These are phyloP conservation scores for Firmiana major DNA, from an alignment of 345 rosid species.

Conservation along the genomic window DNA sequence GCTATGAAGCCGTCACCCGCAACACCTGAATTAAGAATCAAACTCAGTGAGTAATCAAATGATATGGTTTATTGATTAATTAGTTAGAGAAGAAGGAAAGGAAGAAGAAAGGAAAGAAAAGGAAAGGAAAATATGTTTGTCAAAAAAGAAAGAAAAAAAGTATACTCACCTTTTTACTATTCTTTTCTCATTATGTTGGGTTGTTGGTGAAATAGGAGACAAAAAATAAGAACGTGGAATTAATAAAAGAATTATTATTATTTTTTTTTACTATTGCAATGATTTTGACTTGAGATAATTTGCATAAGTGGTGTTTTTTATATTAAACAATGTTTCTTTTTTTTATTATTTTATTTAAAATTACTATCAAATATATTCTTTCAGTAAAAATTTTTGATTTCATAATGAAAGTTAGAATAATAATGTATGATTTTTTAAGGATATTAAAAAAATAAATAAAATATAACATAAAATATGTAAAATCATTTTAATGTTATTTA, in stretches of 20 bases:
- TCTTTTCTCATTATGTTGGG: not conserved
- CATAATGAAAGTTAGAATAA: too few species aligned
- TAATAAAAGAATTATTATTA: not conserved
- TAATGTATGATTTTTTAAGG: too few species aligned
- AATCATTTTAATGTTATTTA: too few species aligned
- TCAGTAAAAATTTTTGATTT: too few species aligned
- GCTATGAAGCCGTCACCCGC: slow-evolving; percentile 70
- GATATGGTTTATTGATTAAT: not conserved
- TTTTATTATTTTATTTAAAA: too few species aligned
- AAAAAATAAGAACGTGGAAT: not conserved
- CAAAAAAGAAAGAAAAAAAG: not conserved
- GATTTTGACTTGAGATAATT: not conserved
- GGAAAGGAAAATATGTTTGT: not conserved
- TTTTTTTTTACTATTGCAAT: not conserved
- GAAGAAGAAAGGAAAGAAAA: too few species aligned
- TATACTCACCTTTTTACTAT: not conserved
- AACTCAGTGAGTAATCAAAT: slow-evolving; percentile 4
- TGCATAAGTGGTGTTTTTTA: not conserved
- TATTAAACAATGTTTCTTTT: too few species aligned
- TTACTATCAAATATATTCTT: too few species aligned
- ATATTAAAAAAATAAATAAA: too few species aligned
- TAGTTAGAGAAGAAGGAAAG: not conserved
- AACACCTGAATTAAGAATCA: slow-evolving; percentile 42
- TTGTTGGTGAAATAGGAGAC: slow-evolving; percentile 10
- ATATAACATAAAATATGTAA: too few species aligned